Evolutionary conservation across 202 grass and related monocot genomes (phyloP), one percentile per base, ranked within the genome.

Genomic region (Elaeis oleifera): DNA sequence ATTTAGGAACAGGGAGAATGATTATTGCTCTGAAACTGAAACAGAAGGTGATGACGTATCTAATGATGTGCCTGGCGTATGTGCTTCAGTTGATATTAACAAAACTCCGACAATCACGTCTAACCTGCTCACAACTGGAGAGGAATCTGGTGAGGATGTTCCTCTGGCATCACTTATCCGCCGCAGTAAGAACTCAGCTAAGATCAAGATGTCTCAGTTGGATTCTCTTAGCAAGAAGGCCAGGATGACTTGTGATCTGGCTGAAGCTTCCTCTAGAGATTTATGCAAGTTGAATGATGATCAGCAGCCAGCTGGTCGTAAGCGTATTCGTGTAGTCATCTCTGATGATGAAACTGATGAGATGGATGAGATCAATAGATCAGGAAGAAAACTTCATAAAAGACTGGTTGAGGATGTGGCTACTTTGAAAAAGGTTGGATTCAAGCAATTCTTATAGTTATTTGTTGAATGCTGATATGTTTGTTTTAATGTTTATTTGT

Each of bases 301-400:
- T 75, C 77, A 83, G 50, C 54, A 62, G 22, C 73, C 61, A 51
- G 61, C 75, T 79, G 73, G 79, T 72, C 80, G 82, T 73, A 97
- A 89, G 72, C 88, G 88, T 81, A 58, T 70, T 52, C 87, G 84
- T 31, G 72, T 97, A 52, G 70, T 97, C 70, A 62, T 97, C 65
- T 91, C 92, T 60, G 92, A 97, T 79, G 92, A 97, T 75, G 91
- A 97, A 83, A 67, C 68, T 70, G 84, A 91, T 24, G 82, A 85
- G 18, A 25, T 22, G 58, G 61, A 58, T 70, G 73, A 83, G 56
- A 86, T 63, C 44, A 27, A 81, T 79, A 74, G 50, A 26, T 63
- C 74, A 28, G 84, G 76, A 79, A 81, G 52, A 53, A 32, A 4
- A 3, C 22, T 51, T 61, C 72, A 60, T 76, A 83, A 28, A 71